These are phyloP conservation scores for Colletotrichum ledebouriae DNA, from an alignment of 2,329 filamentous ascomycete species.

Conservation along the genomic window DNA sequence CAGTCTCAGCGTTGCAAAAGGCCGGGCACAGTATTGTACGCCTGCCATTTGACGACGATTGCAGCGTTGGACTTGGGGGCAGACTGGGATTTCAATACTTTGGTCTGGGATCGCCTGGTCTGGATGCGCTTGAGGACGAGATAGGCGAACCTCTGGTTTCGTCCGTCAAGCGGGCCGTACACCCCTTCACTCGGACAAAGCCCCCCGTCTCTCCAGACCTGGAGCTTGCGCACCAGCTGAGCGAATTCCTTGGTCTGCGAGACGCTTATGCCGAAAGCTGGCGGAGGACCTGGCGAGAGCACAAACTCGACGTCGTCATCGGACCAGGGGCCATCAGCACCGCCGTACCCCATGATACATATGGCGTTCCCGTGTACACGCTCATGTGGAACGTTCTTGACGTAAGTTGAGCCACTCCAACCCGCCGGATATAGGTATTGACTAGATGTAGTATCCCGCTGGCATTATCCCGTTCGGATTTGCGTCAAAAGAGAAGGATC, in stretches of 20 bases:
- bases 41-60: constrained; percentile 48
- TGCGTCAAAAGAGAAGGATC: constrained; percentile 57
- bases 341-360: constrained; percentile 65
- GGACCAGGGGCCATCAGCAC: constrained; percentile 62
- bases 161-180: constrained; percentile 49
- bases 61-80: constrained; percentile 48
- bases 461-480: constrained; percentile 61
- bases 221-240: constrained; percentile 54
- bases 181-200: constrained; percentile 45
- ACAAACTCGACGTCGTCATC: constrained; percentile 65
- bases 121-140: constrained; percentile 49
- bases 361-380: constrained; percentile 61
- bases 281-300: constrained; percentile 56
- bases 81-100: constrained; percentile 58
- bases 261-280: constrained; percentile 53
- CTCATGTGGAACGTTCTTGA: constrained; percentile 65
- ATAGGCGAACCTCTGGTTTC: constrained; percentile 59
- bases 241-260: constrained; percentile 55
- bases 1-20: constrained; percentile 52
- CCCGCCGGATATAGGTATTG: not conserved
- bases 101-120: constrained; percentile 49
- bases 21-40: constrained; percentile 61
- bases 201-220: constrained; percentile 48
- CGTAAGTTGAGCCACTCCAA: constrained; percentile 51
- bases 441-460: constrained; percentile 58